Evolutionary conservation across 768 basidiomycete species (phyloP), one percentile per base, ranked within the genome.

Genomic region (Rhizopogon vinicolor): DNA sequence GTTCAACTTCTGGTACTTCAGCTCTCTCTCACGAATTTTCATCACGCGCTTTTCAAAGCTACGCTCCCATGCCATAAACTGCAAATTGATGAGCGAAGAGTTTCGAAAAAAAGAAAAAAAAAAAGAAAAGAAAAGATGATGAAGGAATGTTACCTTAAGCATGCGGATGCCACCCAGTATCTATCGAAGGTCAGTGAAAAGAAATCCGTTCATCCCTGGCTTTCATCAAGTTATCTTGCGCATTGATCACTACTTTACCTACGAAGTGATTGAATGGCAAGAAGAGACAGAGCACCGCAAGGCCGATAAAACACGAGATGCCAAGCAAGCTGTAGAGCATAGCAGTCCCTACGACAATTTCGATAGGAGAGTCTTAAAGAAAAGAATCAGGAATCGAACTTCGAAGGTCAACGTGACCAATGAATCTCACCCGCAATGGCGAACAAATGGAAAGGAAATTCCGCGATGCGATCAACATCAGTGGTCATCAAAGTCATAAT

Each of bases 401-500:
- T 22, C 2, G 22, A 29, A 41, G 7, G 39, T 33, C 28, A 28
- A 3, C 10, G 3, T 13, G 13, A 39, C 29, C 10, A 22, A 31
- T 13, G 45, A 18, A 14, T 64, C 80, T 48, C 59, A 86, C 88
- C 87, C 52, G 92, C 77, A 40, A 92, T 78, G 1, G 86, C 74
- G 65, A 89, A 91, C 51, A 87, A 60, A 65, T 92, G 87, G 84
- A 84, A 89, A 1, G 84, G 73, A 63, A 94, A 91, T 49, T 94
- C 91, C 67, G 87, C 84, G 58, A 95, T 86, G 53, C 93, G 81
- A 67, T 95, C 92, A 29, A 94, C 91, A 61, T 97, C 93, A 5
- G 92, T 93, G 6, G 93, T 95, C 90, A 96, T 94, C 29, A 96
- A 80, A 3, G 91, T 95, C 93, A 95, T 94, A 62, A 97, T 85